Percentiles rank a stretch among this genome's conserved stretches.
Evolutionary conservation across 2,329 filamentous ascomycete genomes (phyloP).

Genomic region (Talaromyces sp.): DNA sequence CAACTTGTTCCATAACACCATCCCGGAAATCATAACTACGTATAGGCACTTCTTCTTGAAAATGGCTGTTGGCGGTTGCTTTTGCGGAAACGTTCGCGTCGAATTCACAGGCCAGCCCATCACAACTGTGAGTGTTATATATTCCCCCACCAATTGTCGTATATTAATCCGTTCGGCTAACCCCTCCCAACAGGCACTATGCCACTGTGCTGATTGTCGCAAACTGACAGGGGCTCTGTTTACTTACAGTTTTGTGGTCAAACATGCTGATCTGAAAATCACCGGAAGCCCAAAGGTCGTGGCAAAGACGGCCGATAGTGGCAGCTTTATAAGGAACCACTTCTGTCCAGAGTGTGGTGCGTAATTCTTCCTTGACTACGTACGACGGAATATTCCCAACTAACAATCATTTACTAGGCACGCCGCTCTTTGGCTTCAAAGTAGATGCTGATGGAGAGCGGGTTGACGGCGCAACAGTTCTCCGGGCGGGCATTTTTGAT

Average conservation of each 20-base stretch:
- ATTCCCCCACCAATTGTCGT: background rate
- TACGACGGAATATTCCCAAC: conserved; percentile 17
- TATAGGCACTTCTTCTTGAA: background rate
- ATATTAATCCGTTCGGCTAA: conserved; percentile 7
- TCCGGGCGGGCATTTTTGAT: conserved; percentile 33
- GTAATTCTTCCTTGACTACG: conserved; percentile 3
- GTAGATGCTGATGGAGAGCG: conserved; percentile 15
- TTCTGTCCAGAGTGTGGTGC: conserved; percentile 34
- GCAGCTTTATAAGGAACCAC: conserved; percentile 28
- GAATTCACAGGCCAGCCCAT: conserved; percentile 26
- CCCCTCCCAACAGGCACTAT: conserved; percentile 23
- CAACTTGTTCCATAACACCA: background rate
- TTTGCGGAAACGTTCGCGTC: conserved; percentile 31
- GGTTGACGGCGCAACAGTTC: conserved; percentile 16
- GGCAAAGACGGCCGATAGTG: conserved; percentile 29
- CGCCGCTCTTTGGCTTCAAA: background rate
- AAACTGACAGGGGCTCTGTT: conserved; percentile 29
- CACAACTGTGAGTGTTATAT: conserved; percentile 18
- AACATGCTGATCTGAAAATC: conserved; percentile 22
- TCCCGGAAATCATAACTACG: background rate
- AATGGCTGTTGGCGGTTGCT: conserved; percentile 29
- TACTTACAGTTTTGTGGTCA: conserved; percentile 26
- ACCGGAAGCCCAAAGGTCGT: conserved; percentile 29
- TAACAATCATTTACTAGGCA: conserved; percentile 10
- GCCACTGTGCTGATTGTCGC: conserved; percentile 35